These are phyloP conservation scores for Mycocentrospora acerina DNA, from an alignment of 2,329 filamentous ascomycete species.

Conservation along the genomic window DNA sequence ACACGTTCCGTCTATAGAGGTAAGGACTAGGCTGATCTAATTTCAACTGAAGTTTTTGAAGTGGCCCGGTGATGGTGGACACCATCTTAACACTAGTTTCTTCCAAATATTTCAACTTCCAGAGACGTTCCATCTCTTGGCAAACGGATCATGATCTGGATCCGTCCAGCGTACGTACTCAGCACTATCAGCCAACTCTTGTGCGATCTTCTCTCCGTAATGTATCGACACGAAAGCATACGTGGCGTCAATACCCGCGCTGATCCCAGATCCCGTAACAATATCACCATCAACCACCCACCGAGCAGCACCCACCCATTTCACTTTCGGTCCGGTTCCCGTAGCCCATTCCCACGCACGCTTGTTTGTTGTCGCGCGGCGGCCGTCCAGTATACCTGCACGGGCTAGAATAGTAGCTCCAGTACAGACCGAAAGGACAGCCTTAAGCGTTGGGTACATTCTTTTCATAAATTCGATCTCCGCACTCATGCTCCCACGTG, in stretches of 20 bases:
- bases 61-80: no score
- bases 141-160: constrained; percentile 57
- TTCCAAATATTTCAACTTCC: no score
- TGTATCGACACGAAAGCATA: constrained; percentile 56
- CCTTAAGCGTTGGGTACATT: constrained; percentile 52
- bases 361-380: constrained; percentile 67
- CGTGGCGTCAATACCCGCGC: constrained; percentile 62
- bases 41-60: no score
- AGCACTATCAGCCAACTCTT: constrained; percentile 49
- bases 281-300: constrained; percentile 67
- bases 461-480: constrained; percentile 52
- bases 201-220: constrained; percentile 56
- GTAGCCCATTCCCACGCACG: constrained; percentile 46
- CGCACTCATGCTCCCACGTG: constrained; percentile 26
- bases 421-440: constrained; percentile 66
- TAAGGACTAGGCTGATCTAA: no score
- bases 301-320: constrained; percentile 55
- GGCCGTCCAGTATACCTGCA: constrained; percentile 60
- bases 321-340: constrained; percentile 50
- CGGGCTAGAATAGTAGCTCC: constrained; percentile 59
- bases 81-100: no score
- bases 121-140: constrained; percentile 29
- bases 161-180: constrained; percentile 60
- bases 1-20: no score
- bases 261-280: constrained; percentile 65